Evolutionary conservation across 805 yeast genomes (phyloP).

Genomic region (Myxozyma vanderwaltii): DNA sequence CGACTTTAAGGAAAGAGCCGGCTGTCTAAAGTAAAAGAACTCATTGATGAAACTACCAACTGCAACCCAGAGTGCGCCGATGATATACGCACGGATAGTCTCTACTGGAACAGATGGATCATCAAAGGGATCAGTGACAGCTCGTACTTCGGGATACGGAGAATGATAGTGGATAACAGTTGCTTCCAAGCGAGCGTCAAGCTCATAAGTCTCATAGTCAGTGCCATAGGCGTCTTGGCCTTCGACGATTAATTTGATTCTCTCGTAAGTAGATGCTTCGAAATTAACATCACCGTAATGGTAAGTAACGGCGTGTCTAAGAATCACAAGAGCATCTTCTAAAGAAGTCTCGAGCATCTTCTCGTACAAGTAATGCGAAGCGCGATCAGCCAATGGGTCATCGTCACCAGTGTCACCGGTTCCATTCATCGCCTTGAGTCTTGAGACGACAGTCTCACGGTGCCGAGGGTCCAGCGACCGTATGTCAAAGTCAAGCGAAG

Average conservation of each 20-base stretch:
- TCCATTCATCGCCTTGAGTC: slow-evolving; percentile 22
- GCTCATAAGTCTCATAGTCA: slow-evolving; percentile 15
- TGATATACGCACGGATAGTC: slow-evolving; percentile 56
- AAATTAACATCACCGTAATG: slow-evolving; percentile 51
- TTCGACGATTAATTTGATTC: slow-evolving; percentile 8
- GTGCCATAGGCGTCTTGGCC: slow-evolving; percentile 24
- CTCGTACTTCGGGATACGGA: slow-evolving; percentile 63
- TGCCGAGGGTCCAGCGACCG: slow-evolving; percentile 6
- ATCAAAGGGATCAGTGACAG: slow-evolving; percentile 60
- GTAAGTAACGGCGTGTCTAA: slow-evolving; percentile 46
- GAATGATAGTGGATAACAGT: slow-evolving; percentile 51
- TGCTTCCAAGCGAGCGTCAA: slow-evolving; percentile 43
- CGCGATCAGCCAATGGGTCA: slow-evolving; percentile 25
- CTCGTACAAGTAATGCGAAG: slow-evolving; percentile 24
- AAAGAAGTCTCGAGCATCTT: slow-evolving; percentile 22
- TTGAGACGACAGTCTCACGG: slow-evolving; percentile 14
- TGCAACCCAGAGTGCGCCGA: slow-evolving; percentile 56
- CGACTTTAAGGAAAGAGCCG: slow-evolving; percentile 57
- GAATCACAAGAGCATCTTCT: slow-evolving; percentile 47
- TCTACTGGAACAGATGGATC: slow-evolving; percentile 54
- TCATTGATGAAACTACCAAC: slow-evolving; percentile 61
- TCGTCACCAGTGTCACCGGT: slow-evolving; percentile 26
- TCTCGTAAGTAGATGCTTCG: slow-evolving; percentile 5
- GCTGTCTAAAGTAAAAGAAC: slow-evolving; percentile 60
- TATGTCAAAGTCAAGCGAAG: slow-evolving; percentile 9